Conservation (phyloP, 306 rosid species). For the Astragalus glycyphyllos region DNA sequence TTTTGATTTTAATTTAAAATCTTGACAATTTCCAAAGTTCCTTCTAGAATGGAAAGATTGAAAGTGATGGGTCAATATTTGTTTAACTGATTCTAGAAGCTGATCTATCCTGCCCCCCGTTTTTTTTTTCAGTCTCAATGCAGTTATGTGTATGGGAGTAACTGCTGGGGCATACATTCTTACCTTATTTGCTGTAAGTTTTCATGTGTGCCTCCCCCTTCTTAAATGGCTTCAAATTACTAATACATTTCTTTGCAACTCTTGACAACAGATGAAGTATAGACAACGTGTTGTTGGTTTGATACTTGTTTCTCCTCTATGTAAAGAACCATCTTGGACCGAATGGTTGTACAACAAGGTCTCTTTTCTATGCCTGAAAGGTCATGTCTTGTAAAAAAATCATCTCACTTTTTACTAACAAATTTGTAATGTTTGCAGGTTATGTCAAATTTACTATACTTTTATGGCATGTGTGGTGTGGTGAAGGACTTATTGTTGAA, state of each 20-base stretch:
- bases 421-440: conserved; percentile 59
- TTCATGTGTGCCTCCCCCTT: conserved; percentile 16
- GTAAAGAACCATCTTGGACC: conserved; percentile 88
- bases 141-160: conserved; percentile 98
- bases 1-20: conserved; percentile 10
- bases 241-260: conserved; percentile 34
- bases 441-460: conserved; percentile 82
- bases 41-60: conserved; percentile 34
- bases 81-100: conserved; percentile 28
- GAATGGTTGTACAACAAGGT: conserved; percentile 98
- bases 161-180: conserved; percentile 96
- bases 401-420: conserved; percentile 28
- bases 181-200: conserved; percentile 88
- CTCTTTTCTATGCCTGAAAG: conserved; percentile 43
- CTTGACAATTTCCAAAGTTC: conserved; percentile 21
- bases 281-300: conserved; percentile 84
- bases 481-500: conserved; percentile 85
- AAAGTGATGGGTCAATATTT: conserved; percentile 34
- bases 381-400: conserved; percentile 1
- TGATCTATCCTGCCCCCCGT: conserved; percentile 23
- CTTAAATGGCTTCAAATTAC: conserved; percentile 10
- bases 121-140: conserved; percentile 63
- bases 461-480: conserved; percentile 92
- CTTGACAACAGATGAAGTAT: conserved; percentile 81
- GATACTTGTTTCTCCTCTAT: conserved; percentile 91